phyloP scores from a whole-genome alignment of 2,329 filamentous ascomycete genomes.

The Juglanconis sp. region DNA sequence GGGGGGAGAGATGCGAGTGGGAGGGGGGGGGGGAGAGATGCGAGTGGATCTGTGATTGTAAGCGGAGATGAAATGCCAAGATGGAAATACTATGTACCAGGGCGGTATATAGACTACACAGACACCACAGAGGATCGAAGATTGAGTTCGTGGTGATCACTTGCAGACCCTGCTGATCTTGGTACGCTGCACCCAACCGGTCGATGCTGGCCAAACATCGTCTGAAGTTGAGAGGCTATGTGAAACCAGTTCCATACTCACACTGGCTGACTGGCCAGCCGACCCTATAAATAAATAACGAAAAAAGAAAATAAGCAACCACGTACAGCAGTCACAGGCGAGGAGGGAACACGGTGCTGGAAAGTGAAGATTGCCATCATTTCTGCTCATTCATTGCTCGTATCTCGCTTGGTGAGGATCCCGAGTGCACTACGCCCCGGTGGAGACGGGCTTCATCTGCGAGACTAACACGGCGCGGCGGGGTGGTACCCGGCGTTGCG shows the following conservation, averaged over 20 bases:
- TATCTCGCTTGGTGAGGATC: background rate
- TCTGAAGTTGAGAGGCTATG: conserved; percentile 5
- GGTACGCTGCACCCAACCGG: background rate
- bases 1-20: no score
- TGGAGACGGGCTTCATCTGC: background rate
- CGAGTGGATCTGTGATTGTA: no score
- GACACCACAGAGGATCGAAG: no score
- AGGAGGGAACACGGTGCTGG: background rate
- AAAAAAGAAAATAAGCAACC: background rate
- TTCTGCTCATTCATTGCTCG: background rate
- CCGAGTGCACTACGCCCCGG: no score
- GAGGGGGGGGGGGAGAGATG: no score
- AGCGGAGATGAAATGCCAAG: no score
- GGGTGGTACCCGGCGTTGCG: background rate
- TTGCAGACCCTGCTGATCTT: background rate
- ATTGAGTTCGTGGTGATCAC: no score
- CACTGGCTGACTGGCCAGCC: background rate
- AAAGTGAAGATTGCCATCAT: background rate
- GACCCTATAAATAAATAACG: background rate
- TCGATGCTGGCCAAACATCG: conserved; percentile 8
- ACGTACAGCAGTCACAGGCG: background rate
- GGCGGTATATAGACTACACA: no score
- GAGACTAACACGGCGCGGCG: background rate
- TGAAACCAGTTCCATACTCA: conserved; percentile 2
- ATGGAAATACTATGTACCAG: no score